phyloP scores from a whole-genome alignment of 192 early-diverging fungal species.

The Backusella australiensis region DNA sequence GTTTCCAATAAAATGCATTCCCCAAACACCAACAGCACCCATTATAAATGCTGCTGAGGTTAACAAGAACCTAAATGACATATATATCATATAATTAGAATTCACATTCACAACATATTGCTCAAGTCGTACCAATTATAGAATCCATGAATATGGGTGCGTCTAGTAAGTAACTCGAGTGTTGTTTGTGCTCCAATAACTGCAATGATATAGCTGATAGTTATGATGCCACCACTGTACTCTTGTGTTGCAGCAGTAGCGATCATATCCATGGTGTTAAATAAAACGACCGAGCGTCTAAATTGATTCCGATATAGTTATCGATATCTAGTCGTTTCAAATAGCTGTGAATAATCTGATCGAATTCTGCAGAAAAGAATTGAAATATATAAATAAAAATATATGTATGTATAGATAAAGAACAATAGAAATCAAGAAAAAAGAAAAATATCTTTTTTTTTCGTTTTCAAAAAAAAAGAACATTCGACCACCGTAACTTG shows the following conservation, averaged over 20 bases:
- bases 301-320: constrained; percentile 1
- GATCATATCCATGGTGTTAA: neutral
- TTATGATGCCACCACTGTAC: constrained; percentile 25
- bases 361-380: neutral
- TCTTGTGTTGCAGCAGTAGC: constrained; percentile 8
- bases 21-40: constrained; percentile 41
- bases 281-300: neutral
- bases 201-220: constrained; percentile 33
- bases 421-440: neutral
- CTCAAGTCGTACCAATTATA: constrained; percentile 27
- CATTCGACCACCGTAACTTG: neutral
- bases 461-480: neutral
- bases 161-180: constrained; percentile 36
- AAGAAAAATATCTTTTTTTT: neutral
- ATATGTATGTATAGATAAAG: neutral
- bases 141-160: constrained; percentile 31
- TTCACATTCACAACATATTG: neutral
- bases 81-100: neutral
- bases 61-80: constrained; percentile 24
- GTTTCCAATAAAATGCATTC: constrained; percentile 45
- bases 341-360: neutral
- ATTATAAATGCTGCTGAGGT: constrained; percentile 33
- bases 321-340: neutral
- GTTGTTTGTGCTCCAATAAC: constrained; percentile 39
- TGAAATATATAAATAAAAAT: neutral